Evolutionary conservation across 352 stramenopile species (phyloP).

Genomic region (Pythium pyrilobum): DNA sequence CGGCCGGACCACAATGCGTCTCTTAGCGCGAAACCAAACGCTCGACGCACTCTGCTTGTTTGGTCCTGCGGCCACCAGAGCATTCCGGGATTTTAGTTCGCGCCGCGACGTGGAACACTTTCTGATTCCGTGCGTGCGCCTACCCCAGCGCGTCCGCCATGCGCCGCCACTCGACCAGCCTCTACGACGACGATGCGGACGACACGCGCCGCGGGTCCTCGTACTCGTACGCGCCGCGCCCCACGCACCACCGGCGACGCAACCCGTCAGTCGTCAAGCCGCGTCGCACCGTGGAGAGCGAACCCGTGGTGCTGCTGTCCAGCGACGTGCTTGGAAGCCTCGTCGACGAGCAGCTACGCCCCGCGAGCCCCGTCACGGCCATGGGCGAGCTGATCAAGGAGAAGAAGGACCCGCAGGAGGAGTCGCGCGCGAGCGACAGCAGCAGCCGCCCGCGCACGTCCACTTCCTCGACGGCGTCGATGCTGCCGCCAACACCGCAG

Average conservation of each 20-base stretch:
- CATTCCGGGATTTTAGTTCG: too few species aligned
- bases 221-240: background rate
- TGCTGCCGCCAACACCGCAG: conserved; percentile 7
- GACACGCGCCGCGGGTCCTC: too few species aligned
- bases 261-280: background rate
- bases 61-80: too few species aligned
- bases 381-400: background rate
- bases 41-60: too few species aligned
- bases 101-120: too few species aligned
- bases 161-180: too few species aligned
- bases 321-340: conserved; percentile 7
- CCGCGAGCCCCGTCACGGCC: background rate
- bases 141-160: background rate
- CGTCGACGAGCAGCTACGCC: conserved; percentile 14
- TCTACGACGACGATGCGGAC: too few species aligned
- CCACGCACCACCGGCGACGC: background rate
- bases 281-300: conserved; percentile 1
- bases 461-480: conserved; percentile 23
- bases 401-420: conserved; percentile 4
- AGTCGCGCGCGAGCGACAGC: conserved; percentile 5
- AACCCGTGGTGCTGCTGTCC: conserved; percentile 13
- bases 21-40: too few species aligned
- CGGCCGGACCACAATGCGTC: too few species aligned
- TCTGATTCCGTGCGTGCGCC: too few species aligned
- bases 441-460: conserved; percentile 18